Percentiles rank a stretch among this genome's conserved stretches.
phyloP scores from a whole-genome alignment of 352 stramenopile genomes.

The Pythium utonaiense region DNA sequence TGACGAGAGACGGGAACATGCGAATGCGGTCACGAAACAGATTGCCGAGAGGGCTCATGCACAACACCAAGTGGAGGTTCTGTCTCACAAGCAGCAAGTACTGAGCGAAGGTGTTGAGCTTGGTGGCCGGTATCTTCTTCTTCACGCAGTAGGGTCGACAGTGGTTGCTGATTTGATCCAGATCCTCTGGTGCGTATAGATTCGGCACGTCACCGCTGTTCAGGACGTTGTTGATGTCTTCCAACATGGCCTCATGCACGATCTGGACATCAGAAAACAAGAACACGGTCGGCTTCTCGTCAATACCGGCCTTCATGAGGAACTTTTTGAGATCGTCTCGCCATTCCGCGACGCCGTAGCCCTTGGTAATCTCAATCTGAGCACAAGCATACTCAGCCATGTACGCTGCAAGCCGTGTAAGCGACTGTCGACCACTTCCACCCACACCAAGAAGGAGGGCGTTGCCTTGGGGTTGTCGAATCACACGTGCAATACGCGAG shows the following conservation, averaged over 20 bases:
- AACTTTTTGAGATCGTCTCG: constrained; percentile 92
- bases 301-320: constrained; percentile 89
- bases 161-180: constrained; percentile 90
- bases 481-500: constrained; percentile 75
- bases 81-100: constrained; percentile 91
- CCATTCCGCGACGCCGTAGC: constrained; percentile 92
- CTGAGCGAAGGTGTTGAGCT: constrained; percentile 94
- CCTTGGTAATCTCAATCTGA: constrained; percentile 95
- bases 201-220: constrained; percentile 95
- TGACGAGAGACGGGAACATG: constrained; percentile 89
- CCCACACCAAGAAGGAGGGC: constrained; percentile 92
- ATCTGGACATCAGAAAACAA: constrained; percentile 95
- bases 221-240: constrained; percentile 95
- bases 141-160: constrained; percentile 90
- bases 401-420: constrained; percentile 89
- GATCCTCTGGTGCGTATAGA: constrained; percentile 90
- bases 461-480: constrained; percentile 87
- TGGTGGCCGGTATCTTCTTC: constrained; percentile 88
- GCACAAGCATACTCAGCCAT: constrained; percentile 91
- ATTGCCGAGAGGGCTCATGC: constrained; percentile 90
- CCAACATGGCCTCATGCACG: constrained; percentile 93
- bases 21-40: constrained; percentile 90
- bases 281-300: constrained; percentile 92
- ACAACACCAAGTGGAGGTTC: constrained; percentile 92
- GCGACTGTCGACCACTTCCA: constrained; percentile 88